These are phyloP conservation scores for Camptophora hylomeconis DNA, from an alignment of 2,329 filamentous ascomycete species.

Conservation along the genomic window DNA sequence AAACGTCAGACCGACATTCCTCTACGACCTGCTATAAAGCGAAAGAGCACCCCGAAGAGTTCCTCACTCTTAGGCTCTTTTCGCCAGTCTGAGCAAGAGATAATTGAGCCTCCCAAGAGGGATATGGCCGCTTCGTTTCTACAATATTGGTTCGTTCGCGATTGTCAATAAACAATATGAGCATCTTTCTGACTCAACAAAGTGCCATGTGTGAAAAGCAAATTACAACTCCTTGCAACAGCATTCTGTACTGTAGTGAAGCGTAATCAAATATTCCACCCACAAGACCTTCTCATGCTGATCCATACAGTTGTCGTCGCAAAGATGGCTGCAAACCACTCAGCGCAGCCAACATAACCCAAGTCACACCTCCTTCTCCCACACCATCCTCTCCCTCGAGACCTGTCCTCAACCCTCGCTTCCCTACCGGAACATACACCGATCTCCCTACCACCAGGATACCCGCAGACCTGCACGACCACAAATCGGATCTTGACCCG, in stretches of 20 bases:
- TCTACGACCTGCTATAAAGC: too few relatives aligned
- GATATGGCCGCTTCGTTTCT: conserved; percentile 33
- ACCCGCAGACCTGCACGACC: conserved; percentile 25
- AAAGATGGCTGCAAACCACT: conserved; percentile 34
- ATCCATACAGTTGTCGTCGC: conserved; percentile 28
- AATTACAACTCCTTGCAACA: conserved; percentile 47
- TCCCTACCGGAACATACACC: conserved; percentile 21
- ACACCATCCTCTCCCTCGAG: conserved; percentile 26
- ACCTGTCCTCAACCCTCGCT: conserved; percentile 25
- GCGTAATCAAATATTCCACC: conserved; percentile 43
- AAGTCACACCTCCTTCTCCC: conserved; percentile 17
- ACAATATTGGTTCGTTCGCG: conserved; percentile 30
- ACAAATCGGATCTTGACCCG: conserved; percentile 34
- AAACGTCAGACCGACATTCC: too few relatives aligned
- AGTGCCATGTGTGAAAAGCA: conserved; percentile 55
- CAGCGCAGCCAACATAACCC: conserved; percentile 23
- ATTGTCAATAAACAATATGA: conserved; percentile 4
- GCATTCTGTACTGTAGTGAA: conserved; percentile 52
- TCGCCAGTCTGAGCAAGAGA: conserved; percentile 3
- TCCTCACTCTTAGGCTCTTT: conserved; percentile 6
- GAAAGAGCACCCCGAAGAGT: conserved; percentile 48
- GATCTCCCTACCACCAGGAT: conserved; percentile 23
- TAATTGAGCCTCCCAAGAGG: conserved; percentile 8
- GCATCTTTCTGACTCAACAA: conserved; percentile 16
- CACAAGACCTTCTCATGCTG: conserved; percentile 5